Evolutionary conservation across 1,139 yeast genomes (phyloP), one percentile per base, ranked within the genome.

Genomic region (Saccharomyces hybrid): DNA sequence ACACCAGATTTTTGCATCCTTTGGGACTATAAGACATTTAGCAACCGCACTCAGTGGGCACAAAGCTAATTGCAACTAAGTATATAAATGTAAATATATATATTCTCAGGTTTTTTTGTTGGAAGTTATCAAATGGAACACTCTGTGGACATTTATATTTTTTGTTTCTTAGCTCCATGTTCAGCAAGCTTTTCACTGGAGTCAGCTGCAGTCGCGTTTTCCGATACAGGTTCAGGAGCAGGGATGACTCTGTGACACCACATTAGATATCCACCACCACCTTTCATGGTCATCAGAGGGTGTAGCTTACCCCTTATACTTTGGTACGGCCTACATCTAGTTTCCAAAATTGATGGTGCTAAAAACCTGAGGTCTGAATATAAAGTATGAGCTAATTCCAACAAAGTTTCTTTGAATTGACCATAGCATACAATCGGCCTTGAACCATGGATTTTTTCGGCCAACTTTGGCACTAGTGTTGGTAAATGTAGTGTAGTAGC

Each of bases 281-380:
- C 91, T 66, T 89, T 79, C 79, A 86, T 84, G 0, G 97, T 88
- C 99, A 93, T 95, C 57, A 84, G 71, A 0, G 99, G 99, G 70
- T 95, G 99, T 69, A 93, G 76, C 68, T 96, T 83, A 6, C 99
- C 99, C 11, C 96, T 90, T 30, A 93, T 81, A 3, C 97, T 90
- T 72, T 93, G 99, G 68, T 86, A 89, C 51, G 85, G 86, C 59
- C 97, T 81, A 7, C 88, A 95, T 57, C 89, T 77, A 0, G 96
- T 81, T 69, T 91, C 97, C 57, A 81, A 77, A 30, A 95, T 82
- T 2, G 90, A 81, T 4, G 97, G 96, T 0, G 95, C 95, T 62
- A 93, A 75, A 9, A 88, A 80, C 52, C 91, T 76, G 59, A 81
- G 77, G 62, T 89, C 95, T 48, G 75, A 74, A 58, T 81, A 77